Conservation (phyloP, 352 stramenopile species). For the Pythium volutum region DNA sequence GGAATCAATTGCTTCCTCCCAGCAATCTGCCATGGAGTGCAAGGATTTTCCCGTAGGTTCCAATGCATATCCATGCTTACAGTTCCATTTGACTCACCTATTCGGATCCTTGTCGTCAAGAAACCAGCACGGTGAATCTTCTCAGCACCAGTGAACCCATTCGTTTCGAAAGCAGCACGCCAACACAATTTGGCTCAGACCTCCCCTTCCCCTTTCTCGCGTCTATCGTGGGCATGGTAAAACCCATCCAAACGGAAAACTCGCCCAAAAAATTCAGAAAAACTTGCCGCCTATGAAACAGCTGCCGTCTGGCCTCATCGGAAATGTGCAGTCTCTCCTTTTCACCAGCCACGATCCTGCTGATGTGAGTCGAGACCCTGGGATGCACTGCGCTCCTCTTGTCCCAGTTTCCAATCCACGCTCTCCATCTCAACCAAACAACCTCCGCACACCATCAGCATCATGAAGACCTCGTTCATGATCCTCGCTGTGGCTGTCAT, state of each 20-base stretch:
- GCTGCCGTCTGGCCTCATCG: slow-evolving; percentile 4
- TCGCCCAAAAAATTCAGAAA: slow-evolving; percentile 20
- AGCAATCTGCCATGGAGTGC: background rate
- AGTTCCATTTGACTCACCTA: background rate
- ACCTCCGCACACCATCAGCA: background rate
- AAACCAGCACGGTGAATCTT: background rate
- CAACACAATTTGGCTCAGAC: background rate
- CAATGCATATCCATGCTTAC: background rate
- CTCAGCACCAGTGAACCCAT: slow-evolving; percentile 2
- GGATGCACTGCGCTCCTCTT: background rate
- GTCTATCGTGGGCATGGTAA: background rate
- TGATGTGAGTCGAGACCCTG: background rate
- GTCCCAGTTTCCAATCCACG: slow-evolving; percentile 1
- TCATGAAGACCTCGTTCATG: slow-evolving; percentile 21
- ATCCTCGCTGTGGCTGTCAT: slow-evolving; percentile 9
- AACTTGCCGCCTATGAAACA: slow-evolving; percentile 3
- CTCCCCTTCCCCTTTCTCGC: slow-evolving; percentile 7
- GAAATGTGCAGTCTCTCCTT: slow-evolving; percentile 8
- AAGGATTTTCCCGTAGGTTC: background rate
- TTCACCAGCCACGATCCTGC: background rate
- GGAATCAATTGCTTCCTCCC: background rate
- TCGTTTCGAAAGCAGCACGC: background rate
- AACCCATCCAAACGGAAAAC: background rate
- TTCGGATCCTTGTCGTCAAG: no score
- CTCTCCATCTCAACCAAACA: background rate